Conservation (phyloP, 1,284 basidiomycete genomes). For the Psilocybe mexicana region DNA sequence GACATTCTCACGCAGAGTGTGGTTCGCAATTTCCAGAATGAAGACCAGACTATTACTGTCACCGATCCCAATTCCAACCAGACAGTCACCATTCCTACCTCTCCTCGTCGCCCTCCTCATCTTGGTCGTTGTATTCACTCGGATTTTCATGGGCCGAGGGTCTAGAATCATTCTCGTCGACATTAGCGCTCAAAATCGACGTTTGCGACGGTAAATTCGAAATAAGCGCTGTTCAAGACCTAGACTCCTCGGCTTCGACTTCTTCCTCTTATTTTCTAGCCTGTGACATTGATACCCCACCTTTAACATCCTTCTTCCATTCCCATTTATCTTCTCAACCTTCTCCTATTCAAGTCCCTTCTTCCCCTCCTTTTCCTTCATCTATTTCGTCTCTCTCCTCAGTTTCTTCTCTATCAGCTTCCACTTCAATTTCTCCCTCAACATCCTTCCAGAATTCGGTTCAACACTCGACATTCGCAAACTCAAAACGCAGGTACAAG, state of each 20-base stretch:
- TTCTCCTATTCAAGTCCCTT: not conserved
- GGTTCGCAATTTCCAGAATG: conserved; percentile 9
- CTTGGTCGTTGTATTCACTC: not conserved
- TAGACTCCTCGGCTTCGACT: not conserved
- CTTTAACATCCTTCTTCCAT: not conserved
- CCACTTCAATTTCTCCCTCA: too few relatives aligned
- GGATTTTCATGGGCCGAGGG: conserved; percentile 14
- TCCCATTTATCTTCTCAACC: not conserved
- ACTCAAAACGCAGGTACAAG: conserved; percentile 6
- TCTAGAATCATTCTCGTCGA: not conserved
- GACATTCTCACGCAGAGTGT: conserved; percentile 7
- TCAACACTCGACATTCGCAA: not conserved
- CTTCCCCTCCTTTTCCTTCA: not conserved
- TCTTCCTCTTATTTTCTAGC: not conserved
- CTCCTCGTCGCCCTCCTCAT: not conserved
- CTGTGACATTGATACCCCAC: not conserved
- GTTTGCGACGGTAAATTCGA: not conserved
- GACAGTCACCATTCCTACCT: conserved; percentile 7
- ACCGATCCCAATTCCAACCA: conserved; percentile 12
- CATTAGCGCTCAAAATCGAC: not conserved
- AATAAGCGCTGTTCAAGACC: not conserved
- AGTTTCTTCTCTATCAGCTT: too few relatives aligned
- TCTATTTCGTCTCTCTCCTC: not conserved
- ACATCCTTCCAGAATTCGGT: too few relatives aligned
- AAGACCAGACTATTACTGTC: conserved; percentile 12